phyloP scores from a whole-genome alignment of 179 eudicot genomes.

The Silene vulgaris region DNA sequence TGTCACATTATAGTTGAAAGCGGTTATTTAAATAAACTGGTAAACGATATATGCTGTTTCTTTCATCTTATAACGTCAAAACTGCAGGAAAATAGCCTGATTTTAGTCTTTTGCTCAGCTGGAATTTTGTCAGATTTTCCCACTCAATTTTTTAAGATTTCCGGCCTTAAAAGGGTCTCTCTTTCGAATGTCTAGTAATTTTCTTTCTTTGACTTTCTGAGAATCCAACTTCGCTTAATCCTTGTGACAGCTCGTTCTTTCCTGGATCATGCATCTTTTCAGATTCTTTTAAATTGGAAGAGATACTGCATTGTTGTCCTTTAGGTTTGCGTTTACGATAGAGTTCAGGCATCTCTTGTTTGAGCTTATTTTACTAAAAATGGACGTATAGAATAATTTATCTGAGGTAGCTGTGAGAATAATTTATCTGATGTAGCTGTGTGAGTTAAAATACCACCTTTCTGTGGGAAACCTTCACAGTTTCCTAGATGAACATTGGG shows the following conservation, averaged over 20 bases:
- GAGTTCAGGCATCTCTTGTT: neutral
- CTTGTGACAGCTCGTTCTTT: slow-evolving; percentile 1
- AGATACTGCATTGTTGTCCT: neutral
- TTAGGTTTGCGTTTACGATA: neutral
- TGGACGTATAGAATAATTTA: neutral
- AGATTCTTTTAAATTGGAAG: neutral
- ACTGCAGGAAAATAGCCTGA: neutral
- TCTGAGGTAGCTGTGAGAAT: neutral
- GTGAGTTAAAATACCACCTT: neutral
- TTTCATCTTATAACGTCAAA: neutral
- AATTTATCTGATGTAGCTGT: neutral
- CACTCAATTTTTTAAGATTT: neutral
- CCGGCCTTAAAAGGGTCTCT: neutral
- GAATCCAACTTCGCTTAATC: neutral
- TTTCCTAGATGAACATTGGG: no score
- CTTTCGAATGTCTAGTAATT: neutral
- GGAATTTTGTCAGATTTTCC: neutral
- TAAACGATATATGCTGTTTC: neutral
- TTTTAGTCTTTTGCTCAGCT: neutral
- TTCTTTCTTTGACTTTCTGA: neutral
- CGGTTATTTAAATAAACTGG: neutral
- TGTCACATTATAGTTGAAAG: neutral
- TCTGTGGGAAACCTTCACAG: neutral
- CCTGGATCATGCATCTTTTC: neutral
- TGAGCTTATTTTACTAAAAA: neutral